phyloP scores from a whole-genome alignment of 345 rosid genomes.

The Cardamine resedifolia region DNA sequence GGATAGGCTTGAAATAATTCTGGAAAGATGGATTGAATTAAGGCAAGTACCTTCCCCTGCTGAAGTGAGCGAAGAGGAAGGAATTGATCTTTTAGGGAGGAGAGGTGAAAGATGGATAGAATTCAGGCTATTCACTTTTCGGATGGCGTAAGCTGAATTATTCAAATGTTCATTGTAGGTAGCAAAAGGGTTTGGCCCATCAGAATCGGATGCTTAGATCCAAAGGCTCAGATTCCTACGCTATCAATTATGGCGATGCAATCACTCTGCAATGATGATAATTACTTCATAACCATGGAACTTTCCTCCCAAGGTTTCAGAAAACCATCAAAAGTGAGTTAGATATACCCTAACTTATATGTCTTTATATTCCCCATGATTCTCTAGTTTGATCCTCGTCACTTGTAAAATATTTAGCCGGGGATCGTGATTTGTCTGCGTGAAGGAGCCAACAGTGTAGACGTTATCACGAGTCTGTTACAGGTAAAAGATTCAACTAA shows the following conservation, averaged over 20 bases:
- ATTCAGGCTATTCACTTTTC: not conserved
- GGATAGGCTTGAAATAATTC: slow-evolving; percentile 82
- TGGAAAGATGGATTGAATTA: slow-evolving; percentile 62
- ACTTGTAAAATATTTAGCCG: slow-evolving; percentile 7
- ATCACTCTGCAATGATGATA: slow-evolving; percentile 30
- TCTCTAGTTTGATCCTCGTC: slow-evolving; percentile 16
- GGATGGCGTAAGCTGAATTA: not conserved
- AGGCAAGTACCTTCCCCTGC: slow-evolving; percentile 68
- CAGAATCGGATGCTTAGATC: slow-evolving; percentile 32
- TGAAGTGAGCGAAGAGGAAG: slow-evolving; percentile 72
- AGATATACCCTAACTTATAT: not conserved
- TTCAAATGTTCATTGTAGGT: slow-evolving; percentile 15
- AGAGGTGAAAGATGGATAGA: slow-evolving; percentile 21
- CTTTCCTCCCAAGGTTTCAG: slow-evolving; percentile 20
- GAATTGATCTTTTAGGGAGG: slow-evolving; percentile 55
- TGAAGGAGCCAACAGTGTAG: slow-evolving; percentile 34
- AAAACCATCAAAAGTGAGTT: slow-evolving; percentile 21
- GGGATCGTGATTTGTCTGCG: slow-evolving; percentile 25
- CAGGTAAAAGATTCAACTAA: slow-evolving; percentile 16
- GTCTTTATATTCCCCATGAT: not conserved
- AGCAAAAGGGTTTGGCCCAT: slow-evolving; percentile 30
- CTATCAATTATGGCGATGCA: slow-evolving; percentile 20
- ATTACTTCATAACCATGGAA: slow-evolving; percentile 33
- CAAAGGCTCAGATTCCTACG: slow-evolving; percentile 27
- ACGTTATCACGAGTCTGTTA: slow-evolving; percentile 25